These are phyloP conservation scores for Hypoxylon sp. DNA, from an alignment of 2,329 filamentous ascomycete species.

Conservation along the genomic window DNA sequence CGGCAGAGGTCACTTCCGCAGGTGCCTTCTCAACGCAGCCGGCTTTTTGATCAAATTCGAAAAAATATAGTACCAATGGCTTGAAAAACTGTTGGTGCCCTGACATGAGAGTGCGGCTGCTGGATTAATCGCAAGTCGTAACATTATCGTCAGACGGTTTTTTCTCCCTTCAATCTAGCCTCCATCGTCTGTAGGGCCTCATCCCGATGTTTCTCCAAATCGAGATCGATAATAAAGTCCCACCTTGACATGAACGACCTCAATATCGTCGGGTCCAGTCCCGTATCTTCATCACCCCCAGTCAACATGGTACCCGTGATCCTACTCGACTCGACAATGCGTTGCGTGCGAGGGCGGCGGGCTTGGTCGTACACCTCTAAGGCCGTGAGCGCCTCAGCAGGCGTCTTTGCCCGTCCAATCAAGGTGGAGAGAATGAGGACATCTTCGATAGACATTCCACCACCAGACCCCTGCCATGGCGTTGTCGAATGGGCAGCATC, in stretches of 20 bases:
- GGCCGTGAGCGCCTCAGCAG: constrained; percentile 32
- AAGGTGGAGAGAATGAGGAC: constrained; percentile 43
- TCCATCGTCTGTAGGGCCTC: constrained; percentile 41
- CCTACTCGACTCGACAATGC: constrained; percentile 45
- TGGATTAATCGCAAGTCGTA: background rate
- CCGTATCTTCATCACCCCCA: constrained; percentile 21
- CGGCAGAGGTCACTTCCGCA: too few species aligned
- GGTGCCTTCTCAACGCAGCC: too few species aligned
- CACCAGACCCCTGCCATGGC: constrained; percentile 44
- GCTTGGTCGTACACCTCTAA: constrained; percentile 42
- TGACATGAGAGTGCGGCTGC: background rate
- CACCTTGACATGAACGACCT: constrained; percentile 21
- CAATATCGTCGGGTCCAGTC: constrained; percentile 23
- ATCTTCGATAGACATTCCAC: constrained; percentile 46
- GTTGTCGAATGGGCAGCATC: constrained; percentile 43
- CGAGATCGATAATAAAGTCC: constrained; percentile 46
- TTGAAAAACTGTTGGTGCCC: background rate
- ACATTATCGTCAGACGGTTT: background rate
- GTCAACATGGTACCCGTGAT: constrained; percentile 36
- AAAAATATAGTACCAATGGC: too few species aligned
- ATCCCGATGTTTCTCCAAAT: constrained; percentile 42
- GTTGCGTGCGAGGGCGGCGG: constrained; percentile 43
- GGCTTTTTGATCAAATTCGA: too few species aligned
- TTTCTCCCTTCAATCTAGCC: constrained; percentile 19
- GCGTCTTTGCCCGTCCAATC: constrained; percentile 30